These are phyloP conservation scores for Psophocarpus tetragonolobus DNA, from an alignment of 306 rosid species.

Conservation along the genomic window DNA sequence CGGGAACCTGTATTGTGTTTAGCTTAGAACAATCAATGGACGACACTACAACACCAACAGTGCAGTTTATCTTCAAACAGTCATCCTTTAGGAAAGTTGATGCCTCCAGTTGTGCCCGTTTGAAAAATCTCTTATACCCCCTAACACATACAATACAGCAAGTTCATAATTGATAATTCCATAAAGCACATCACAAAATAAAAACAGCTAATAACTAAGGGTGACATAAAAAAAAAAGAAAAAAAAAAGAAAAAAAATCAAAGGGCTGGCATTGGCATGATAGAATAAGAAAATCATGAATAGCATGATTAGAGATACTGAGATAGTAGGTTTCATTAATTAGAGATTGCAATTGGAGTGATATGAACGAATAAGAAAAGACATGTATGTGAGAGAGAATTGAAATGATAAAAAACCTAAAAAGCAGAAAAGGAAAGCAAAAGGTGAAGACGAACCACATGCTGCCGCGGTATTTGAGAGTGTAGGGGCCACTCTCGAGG, in stretches of 20 bases:
- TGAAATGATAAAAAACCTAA: background rate
- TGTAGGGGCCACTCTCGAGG: conserved; percentile 90
- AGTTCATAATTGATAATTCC: background rate
- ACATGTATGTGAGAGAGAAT: too few species aligned
- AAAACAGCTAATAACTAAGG: background rate
- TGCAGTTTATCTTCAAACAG: conserved; percentile 95
- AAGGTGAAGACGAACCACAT: conserved; percentile 60
- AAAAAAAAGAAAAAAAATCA: too few species aligned
- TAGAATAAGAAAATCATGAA: background rate
- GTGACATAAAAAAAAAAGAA: too few species aligned
- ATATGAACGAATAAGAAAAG: too few species aligned
- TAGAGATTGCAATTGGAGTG: too few species aligned
- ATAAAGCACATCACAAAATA: background rate
- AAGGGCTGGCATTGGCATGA: background rate
- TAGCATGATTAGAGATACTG: too few species aligned
- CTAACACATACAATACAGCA: conserved; percentile 41
- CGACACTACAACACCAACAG: conserved; percentile 96
- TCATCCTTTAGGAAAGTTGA: conserved; percentile 89
- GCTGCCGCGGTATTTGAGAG: conserved; percentile 94
- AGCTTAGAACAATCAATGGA: conserved; percentile 79
- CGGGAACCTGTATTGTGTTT: conserved; percentile 84
- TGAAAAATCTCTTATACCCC: conserved; percentile 95
- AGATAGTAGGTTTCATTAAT: too few species aligned
- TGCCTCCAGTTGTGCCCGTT: conserved; percentile 79
- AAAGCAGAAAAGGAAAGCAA: background rate